phyloP scores from a whole-genome alignment of 495 filamentous ascomycete genomes.

The Annulohypoxylon moriforme region DNA sequence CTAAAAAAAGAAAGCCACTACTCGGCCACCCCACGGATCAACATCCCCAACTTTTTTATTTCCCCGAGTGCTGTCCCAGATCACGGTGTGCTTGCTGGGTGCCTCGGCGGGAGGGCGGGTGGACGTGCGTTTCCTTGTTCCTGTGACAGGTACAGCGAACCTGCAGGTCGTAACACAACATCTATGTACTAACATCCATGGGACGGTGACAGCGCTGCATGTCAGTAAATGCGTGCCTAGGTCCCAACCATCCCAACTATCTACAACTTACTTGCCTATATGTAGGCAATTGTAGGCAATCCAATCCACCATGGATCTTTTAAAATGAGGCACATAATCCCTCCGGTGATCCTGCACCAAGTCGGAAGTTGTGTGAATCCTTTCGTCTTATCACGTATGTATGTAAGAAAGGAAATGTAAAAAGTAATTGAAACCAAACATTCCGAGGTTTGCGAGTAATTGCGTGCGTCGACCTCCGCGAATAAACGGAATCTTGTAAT shows the following conservation, averaged over 20 bases:
- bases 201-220: conserved; percentile 30
- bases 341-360: conserved; percentile 34
- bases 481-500: neutral
- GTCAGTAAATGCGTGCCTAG: conserved; percentile 4
- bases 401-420: neutral
- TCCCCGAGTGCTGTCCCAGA: conserved; percentile 34
- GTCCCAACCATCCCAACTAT: neutral
- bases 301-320: conserved; percentile 1
- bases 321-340: conserved; percentile 22
- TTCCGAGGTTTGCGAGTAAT: neutral
- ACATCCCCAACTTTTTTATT: conserved; percentile 33
- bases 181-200: conserved; percentile 20
- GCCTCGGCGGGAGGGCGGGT: conserved; percentile 31
- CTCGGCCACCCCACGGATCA: conserved; percentile 35
- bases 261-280: neutral
- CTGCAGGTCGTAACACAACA: conserved; percentile 41
- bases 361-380: conserved; percentile 28
- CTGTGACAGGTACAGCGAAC: conserved; percentile 40
- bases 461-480: conserved; percentile 2
- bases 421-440: neutral
- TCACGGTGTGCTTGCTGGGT: conserved; percentile 11
- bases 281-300: neutral
- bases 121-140: conserved; percentile 29
- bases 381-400: conserved; percentile 20
- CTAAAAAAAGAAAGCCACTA: conserved; percentile 18